Conservation (phyloP, 1,284 basidiomycete genomes). For the Irpex rosettiformis region DNA sequence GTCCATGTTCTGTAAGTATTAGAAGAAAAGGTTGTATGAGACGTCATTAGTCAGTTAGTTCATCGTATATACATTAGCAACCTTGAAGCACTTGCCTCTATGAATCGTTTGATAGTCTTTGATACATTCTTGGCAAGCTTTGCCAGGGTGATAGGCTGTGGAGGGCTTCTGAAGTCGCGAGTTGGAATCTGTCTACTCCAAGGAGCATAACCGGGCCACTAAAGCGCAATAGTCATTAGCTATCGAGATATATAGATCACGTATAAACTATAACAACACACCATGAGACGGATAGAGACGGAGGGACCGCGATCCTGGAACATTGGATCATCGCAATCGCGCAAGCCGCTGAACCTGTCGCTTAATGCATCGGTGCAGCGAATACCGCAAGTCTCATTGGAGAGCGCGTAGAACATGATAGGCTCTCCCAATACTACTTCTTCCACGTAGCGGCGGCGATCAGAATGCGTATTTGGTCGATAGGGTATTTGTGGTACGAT, state of each 20-base stretch:
- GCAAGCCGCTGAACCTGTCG: slow-evolving; percentile 38
- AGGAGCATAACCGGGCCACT: slow-evolving; percentile 74
- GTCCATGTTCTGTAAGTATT: slow-evolving; percentile 41
- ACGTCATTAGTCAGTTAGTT: not conserved
- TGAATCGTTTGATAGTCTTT: slow-evolving; percentile 33
- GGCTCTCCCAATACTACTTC: slow-evolving; percentile 59
- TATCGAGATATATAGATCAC: slow-evolving; percentile 1
- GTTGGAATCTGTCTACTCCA: slow-evolving; percentile 79
- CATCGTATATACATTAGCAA: too few relatives aligned
- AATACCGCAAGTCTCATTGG: slow-evolving; percentile 54
- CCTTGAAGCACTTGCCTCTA: slow-evolving; percentile 26
- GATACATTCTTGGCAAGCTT: slow-evolving; percentile 39
- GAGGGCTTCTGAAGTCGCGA: slow-evolving; percentile 69
- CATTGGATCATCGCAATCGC: slow-evolving; percentile 55
- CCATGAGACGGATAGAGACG: slow-evolving; percentile 74
- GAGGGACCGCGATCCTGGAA: slow-evolving; percentile 70
- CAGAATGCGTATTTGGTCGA: slow-evolving; percentile 68
- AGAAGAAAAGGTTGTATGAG: not conserved
- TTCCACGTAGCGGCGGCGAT: slow-evolving; percentile 68
- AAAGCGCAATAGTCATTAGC: not conserved
- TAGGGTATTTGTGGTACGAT: slow-evolving; percentile 63
- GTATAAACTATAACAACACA: slow-evolving; percentile 23
- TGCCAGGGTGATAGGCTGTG: slow-evolving; percentile 53
- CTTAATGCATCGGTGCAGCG: slow-evolving; percentile 49
- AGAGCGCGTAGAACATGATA: slow-evolving; percentile 54